These are phyloP conservation scores for Claviceps sp. DNA, from an alignment of 2,329 filamentous ascomycete species.

Conservation along the genomic window DNA sequence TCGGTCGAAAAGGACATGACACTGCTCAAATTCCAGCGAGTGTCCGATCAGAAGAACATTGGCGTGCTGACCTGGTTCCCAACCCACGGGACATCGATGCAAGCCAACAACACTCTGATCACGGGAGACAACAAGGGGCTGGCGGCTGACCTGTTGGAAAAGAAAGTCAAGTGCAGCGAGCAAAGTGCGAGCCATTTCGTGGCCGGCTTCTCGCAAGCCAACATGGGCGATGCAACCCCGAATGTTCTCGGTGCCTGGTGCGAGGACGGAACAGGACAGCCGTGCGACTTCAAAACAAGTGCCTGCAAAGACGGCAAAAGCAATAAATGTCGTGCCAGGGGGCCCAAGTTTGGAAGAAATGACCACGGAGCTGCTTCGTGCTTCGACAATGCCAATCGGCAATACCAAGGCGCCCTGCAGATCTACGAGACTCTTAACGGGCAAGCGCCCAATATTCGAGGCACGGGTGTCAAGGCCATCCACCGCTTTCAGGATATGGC, in stretches of 20 bases:
- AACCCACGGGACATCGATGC: slow-evolving; percentile 79
- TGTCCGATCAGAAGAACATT: slow-evolving; percentile 57
- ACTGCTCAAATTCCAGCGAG: slow-evolving; percentile 58
- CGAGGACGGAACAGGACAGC: slow-evolving; percentile 60
- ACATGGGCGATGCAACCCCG: slow-evolving; percentile 78
- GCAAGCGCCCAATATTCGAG: slow-evolving; percentile 37
- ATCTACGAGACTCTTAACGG: slow-evolving; percentile 37
- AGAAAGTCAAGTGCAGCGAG: slow-evolving; percentile 41
- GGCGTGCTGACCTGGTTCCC: slow-evolving; percentile 85
- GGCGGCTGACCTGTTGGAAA: slow-evolving; percentile 71
- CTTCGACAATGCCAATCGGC: slow-evolving; percentile 57
- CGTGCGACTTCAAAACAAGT: slow-evolving; percentile 62
- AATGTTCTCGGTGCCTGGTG: slow-evolving; percentile 78
- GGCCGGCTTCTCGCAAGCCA: slow-evolving; percentile 82
- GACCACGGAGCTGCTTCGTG: slow-evolving; percentile 65
- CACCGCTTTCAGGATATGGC: slow-evolving; percentile 73
- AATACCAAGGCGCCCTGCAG: slow-evolving; percentile 42
- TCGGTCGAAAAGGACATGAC: slow-evolving; percentile 64
- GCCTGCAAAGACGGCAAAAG: slow-evolving; percentile 58
- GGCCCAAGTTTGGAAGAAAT: slow-evolving; percentile 50
- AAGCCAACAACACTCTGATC: slow-evolving; percentile 79
- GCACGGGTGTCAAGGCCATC: slow-evolving; percentile 58
- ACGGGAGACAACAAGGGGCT: slow-evolving; percentile 91
- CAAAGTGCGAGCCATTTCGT: slow-evolving; percentile 58
- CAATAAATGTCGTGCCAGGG: slow-evolving; percentile 56